These are phyloP conservation scores for Diaporthe velutina DNA, from an alignment of 2,329 filamentous ascomycete genomes.

Conservation along the genomic window DNA sequence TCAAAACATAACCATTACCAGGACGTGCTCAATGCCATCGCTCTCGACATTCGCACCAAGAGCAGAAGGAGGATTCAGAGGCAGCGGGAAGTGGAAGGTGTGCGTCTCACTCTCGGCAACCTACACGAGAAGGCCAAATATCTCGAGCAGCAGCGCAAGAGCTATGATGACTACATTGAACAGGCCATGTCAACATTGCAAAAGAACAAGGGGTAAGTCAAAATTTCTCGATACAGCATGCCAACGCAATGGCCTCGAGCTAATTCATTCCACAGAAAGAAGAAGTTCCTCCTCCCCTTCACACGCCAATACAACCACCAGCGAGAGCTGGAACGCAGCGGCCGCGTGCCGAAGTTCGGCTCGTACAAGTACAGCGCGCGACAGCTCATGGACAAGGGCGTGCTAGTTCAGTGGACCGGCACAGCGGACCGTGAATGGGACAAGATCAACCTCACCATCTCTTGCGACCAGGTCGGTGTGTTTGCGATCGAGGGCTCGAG, in stretches of 20 bases:
- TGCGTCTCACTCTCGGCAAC: conserved; percentile 79
- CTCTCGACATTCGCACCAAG: conserved; percentile 96
- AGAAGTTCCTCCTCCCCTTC: conserved; percentile 93
- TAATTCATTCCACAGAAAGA: conserved; percentile 70
- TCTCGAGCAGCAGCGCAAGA: conserved; percentile 94
- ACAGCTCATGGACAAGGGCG: conserved; percentile 90
- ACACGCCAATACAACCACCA: conserved; percentile 99
- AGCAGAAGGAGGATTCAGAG: conserved; percentile 92
- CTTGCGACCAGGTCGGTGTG: conserved; percentile 91
- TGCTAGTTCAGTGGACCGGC: conserved; percentile 91
- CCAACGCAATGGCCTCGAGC: conserved; percentile 42
- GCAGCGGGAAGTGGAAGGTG: conserved; percentile 89
- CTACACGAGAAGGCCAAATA: conserved; percentile 90
- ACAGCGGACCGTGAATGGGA: conserved; percentile 88
- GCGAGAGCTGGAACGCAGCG: conserved; percentile 90
- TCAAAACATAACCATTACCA: conserved; percentile 94
- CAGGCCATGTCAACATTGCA: conserved; percentile 97
- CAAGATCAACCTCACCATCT: conserved; percentile 93
- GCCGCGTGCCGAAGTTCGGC: conserved; percentile 96
- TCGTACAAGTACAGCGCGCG: conserved; percentile 97
- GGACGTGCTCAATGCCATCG: conserved; percentile 97
- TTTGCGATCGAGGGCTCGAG: conserved; percentile 93
- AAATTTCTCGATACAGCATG: not conserved
- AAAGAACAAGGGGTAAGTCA: conserved; percentile 87
- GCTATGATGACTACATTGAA: conserved; percentile 99